Evolutionary conservation across 2,329 filamentous ascomycete species (phyloP), one percentile per base, ranked within the genome.

Genomic region (Microdochium nivale): DNA sequence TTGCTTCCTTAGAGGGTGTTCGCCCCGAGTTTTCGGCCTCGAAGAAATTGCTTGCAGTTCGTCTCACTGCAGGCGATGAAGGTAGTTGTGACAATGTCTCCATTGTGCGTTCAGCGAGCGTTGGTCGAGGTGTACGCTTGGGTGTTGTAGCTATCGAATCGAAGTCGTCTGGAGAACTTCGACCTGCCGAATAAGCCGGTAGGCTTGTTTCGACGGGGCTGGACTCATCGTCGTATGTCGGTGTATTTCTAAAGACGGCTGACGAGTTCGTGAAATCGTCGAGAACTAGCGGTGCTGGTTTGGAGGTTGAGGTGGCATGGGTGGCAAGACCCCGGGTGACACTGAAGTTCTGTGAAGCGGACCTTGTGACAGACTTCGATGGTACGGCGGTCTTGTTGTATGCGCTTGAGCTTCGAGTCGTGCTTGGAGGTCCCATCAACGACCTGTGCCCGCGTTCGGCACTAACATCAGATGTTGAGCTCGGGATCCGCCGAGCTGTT

Each of bases 71-170:
- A 3, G 91, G 90, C 1, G 90, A 94, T 0, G 88, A 83, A 0
- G 90, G 88, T 27, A 96, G 73, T 47, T 83, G 80, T 2, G 90
- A 79, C 5, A 96, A 72, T 0, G 89, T 95, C 65, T 95, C 89
- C 43, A 95, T 84, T 0, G 91, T 95, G 53, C 92, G 78, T 60
- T 96, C 91, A 23, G 46, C 46, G 8, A 30, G 46, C 24, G 46
- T 27, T n/a, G 19, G 8, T 16, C 25, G 14, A 14, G 25, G 25
- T 16, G 46, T 27, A 8, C 46, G 46, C 24, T 30, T 25, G 9
- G 46, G 46, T 47, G 46, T 44, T 16, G 40, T 7, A 23, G 23
- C 19, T 10, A 19, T 5, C 7, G 19, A 5, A 19, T 44, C 40
- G 13, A 19, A 13, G 19, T 44, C 40, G 16, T 44, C 40, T 44